phyloP scores from a whole-genome alignment of 306 rosid genomes.

The Cicer yamashitae region DNA sequence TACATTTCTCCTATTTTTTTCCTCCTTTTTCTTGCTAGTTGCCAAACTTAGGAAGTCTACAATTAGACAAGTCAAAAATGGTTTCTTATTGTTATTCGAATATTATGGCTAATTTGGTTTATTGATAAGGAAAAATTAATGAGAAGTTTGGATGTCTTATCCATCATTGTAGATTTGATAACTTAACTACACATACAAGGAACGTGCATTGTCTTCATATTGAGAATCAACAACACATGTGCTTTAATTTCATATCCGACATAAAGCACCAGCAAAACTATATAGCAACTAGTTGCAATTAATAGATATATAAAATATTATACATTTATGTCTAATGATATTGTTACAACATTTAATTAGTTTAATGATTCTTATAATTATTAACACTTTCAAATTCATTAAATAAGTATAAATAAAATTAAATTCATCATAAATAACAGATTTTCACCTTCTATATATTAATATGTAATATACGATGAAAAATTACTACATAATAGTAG shows the following conservation, averaged over 20 bases:
- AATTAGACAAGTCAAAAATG: neutral
- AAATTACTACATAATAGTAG: too few species aligned
- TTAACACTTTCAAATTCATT: too few species aligned
- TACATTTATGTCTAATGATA: too few species aligned
- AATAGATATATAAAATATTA: too few species aligned
- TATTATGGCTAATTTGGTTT: constrained; percentile 29
- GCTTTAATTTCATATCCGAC: constrained; percentile 35
- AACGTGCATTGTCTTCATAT: constrained; percentile 46
- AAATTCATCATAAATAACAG: too few species aligned
- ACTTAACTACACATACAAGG: neutral
- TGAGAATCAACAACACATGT: constrained; percentile 18
- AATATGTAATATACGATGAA: too few species aligned
- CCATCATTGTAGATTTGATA: constrained; percentile 2
- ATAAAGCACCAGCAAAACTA: constrained; percentile 17
- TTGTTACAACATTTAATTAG: too few species aligned
- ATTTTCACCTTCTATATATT: too few species aligned
- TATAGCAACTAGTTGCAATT: neutral
- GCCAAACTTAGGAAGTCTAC: neutral
- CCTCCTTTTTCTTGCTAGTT: neutral
- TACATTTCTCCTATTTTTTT: neutral
- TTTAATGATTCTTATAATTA: too few species aligned
- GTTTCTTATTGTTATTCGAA: neutral
- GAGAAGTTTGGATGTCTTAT: constrained; percentile 7
- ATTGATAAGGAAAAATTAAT: constrained; percentile 3
- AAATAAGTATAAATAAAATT: too few species aligned